Base-by-base conservation (phyloP, 2,329 filamentous ascomycete genomes). In the Curvularia verruculosa region DNA sequence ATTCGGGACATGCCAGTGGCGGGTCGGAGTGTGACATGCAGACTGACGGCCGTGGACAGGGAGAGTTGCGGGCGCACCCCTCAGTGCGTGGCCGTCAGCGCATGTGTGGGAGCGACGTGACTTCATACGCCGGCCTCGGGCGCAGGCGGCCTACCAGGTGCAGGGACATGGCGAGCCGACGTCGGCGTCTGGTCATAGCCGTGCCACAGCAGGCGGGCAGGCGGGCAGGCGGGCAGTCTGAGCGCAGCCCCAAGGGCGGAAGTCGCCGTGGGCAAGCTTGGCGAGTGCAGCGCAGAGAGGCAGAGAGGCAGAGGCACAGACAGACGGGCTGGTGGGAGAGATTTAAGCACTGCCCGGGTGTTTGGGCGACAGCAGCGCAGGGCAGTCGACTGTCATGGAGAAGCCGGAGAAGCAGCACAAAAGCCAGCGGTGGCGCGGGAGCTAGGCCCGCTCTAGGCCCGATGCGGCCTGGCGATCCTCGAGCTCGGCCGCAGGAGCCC, bases 351-450 rank as follows among this genome's bases (percentile, higher is more conserved):
- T 15, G 31, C 18, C 10, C 4, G 39, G 2, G 39, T 13, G 19
- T 23, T 5, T 29, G 28, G 10, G 39, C 13, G 6, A 12, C 13
- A 13, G 18, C 5, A 12, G 39, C n/a, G n/a, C 39, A 41, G 39
- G 23, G 12, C 34, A 36, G 34, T n/a, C 1, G 5, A 4, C 4
- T 26, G 40, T 23, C 21, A 23, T 70, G 72, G 71, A 74, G 71
- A 74, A 60, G 62, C 71, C 72, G 72, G 72, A 74, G 72, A 74
- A 64, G 67, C 63, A 45, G 37, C 40, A 53, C 36, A 54, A 52
- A 62, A 44, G 36, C 10, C 29, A 46, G 36, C 15, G 49, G 64
- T 60, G 66, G 64, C 61, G 66, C 67, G 63, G 69, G 60, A 68
- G 61, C 65, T 68, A 67, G 37, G 1, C 13, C 9, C 24, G 12